These are phyloP conservation scores for Colletotrichum scovillei DNA, from an alignment of 2,329 filamentous ascomycete genomes.

Conservation along the genomic window DNA sequence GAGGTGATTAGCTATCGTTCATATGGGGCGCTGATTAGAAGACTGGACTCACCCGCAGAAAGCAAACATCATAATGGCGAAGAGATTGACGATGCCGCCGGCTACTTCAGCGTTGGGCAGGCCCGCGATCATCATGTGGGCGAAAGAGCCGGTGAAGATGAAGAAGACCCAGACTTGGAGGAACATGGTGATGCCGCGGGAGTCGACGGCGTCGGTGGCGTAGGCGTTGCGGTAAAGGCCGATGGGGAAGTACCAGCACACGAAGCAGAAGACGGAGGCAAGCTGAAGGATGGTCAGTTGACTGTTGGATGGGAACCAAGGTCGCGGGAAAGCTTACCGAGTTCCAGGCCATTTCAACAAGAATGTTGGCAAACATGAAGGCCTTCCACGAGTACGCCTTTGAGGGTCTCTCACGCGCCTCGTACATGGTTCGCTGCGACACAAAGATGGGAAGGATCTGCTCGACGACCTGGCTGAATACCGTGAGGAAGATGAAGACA, in stretches of 20 bases:
- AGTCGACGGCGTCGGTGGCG: conserved; percentile 55
- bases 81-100: conserved; percentile 72
- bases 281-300: neutral
- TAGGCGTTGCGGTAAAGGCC: conserved; percentile 70
- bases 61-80: conserved; percentile 72
- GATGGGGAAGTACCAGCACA: conserved; percentile 77
- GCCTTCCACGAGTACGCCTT: conserved; percentile 77
- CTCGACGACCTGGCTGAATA: conserved; percentile 74
- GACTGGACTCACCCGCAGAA: conserved; percentile 58
- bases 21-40: too few species aligned
- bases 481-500: conserved; percentile 77
- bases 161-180: conserved; percentile 73
- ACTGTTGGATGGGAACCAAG: too few species aligned
- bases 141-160: conserved; percentile 74
- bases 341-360: conserved; percentile 77
- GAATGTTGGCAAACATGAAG: conserved; percentile 70
- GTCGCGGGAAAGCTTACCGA: conserved; percentile 50
- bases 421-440: conserved; percentile 75
- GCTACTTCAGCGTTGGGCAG: conserved; percentile 72
- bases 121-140: conserved; percentile 72
- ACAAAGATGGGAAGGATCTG: conserved; percentile 80
- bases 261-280: conserved; percentile 66
- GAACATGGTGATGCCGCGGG: conserved; percentile 71
- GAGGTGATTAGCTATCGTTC: neutral
- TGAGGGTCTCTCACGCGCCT: conserved; percentile 74